Evolutionary conservation across 148 eudicot genomes (phyloP), one percentile per base, ranked within the genome.

Genomic region (Arbutus unedo): DNA sequence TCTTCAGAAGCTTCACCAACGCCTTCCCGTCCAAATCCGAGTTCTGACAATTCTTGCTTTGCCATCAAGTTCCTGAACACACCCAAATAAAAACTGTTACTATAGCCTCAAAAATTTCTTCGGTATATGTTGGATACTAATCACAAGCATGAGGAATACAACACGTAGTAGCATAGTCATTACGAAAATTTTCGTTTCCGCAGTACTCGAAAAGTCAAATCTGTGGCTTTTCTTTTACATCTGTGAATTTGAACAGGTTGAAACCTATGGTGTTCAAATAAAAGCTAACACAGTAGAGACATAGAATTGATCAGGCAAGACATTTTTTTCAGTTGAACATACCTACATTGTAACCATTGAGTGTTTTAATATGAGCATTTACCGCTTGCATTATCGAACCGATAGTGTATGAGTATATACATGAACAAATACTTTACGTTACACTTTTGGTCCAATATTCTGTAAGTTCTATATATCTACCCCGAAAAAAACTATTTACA

Each of bases 11-110:
- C 82, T 87, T 89, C 93, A 53, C 66, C 71, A n/a, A 85, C 81
- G 6, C 7, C 59, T 44, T 89, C 92, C 67, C 85, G 85, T 77
- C 84, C 86, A 82, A 95, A 95, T 77, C 98, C 98, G 54, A 95
- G 98, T 86, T 95, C 98, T 41, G 96, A 90, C 94, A 95, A 89
- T 78, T 95, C 94, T 86, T 95, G 98, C 91, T 91, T 95, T 66
- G 98, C 98, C 98, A 95, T 95, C 83, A 95, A 86, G 84, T 95
- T 95, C 93, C 96, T 95, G 92, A 89, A 85, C 51, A 77, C 55
- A 44, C 55, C 80, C 71, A 66, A 78, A 77, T 16, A 19, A 41
- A 31, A 67, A 14, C 72, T 23, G 11, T 68, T 51, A 50, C 16
- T 23, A 64, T 11, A 25, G 13, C 59, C 56, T 80, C 23, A 8